phyloP scores from a whole-genome alignment of 192 early-diverging fungal genomes.

The Coemansia brasiliensis region DNA sequence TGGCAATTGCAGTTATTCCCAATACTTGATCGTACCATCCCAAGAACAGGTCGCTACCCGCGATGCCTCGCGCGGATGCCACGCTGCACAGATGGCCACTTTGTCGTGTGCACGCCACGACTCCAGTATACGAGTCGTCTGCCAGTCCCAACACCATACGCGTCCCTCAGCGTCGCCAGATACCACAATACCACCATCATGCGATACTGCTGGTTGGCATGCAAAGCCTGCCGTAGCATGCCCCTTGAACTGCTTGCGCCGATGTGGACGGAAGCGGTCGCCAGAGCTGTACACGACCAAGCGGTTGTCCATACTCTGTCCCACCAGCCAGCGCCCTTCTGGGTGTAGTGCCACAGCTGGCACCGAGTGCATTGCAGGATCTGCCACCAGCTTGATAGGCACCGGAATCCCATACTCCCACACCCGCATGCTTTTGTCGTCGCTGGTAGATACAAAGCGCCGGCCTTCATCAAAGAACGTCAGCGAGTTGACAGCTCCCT shows the following conservation, averaged over 20 bases:
- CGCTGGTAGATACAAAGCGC: constrained; percentile 91
- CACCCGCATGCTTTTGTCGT: constrained; percentile 94
- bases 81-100: constrained; percentile 87
- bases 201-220: constrained; percentile 89
- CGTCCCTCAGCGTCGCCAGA: constrained; percentile 91
- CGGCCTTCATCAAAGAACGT: constrained; percentile 95
- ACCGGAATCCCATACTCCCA: constrained; percentile 99
- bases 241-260: constrained; percentile 89
- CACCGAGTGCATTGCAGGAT: constrained; percentile 95
- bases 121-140: constrained; percentile 78
- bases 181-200: constrained; percentile 84
- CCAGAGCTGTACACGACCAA: constrained; percentile 85
- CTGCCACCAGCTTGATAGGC: constrained; percentile 96
- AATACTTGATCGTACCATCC: constrained; percentile 94
- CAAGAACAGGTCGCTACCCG: constrained; percentile 92
- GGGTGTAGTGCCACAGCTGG: constrained; percentile 88
- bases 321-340: constrained; percentile 90
- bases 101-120: constrained; percentile 91
- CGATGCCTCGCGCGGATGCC: constrained; percentile 94
- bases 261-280: constrained; percentile 83
- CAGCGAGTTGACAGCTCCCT: constrained; percentile 94
- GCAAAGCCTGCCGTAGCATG: constrained; percentile 97
- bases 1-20: constrained; percentile 54
- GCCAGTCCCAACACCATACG: constrained; percentile 98
- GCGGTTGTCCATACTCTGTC: constrained; percentile 95